Percentiles rank a stretch among this genome's conserved stretches.
Evolutionary conservation across 768 basidiomycete genomes (phyloP).

Genomic region (Mycena amicta): DNA sequence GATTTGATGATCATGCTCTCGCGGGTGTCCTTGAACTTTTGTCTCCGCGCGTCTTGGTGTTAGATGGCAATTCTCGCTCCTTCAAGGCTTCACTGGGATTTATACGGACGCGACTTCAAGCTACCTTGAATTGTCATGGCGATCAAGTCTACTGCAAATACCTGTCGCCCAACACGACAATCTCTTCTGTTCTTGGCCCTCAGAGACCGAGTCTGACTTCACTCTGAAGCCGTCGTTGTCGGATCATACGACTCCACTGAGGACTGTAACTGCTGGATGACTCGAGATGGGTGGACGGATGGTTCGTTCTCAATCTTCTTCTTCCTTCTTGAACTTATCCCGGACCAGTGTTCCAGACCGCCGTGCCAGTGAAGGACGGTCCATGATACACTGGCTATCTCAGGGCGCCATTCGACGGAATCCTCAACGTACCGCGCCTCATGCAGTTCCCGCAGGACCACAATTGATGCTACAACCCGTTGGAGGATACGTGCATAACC

Average conservation of each 20-base stretch:
- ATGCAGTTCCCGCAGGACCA: slow-evolving; percentile 45
- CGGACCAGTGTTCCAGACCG: slow-evolving; percentile 44
- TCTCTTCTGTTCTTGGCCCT: too few relatives aligned
- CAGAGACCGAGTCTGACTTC: neutral
- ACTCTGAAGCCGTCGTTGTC: neutral
- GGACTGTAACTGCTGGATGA: neutral
- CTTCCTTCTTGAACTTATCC: neutral
- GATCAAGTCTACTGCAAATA: too few relatives aligned
- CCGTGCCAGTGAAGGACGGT: slow-evolving; percentile 43
- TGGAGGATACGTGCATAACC: slow-evolving; percentile 45
- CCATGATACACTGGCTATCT: slow-evolving; percentile 53
- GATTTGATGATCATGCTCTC: too few relatives aligned
- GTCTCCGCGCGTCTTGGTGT: too few relatives aligned
- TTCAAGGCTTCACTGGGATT: too few relatives aligned
- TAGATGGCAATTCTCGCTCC: too few relatives aligned
- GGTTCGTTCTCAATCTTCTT: neutral
- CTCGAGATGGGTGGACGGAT: neutral
- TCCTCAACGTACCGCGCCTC: slow-evolving; percentile 52
- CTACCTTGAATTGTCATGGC: too few relatives aligned
- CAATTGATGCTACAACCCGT: slow-evolving; percentile 56
- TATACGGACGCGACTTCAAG: too few relatives aligned
- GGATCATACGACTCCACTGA: neutral
- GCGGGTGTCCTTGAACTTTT: too few relatives aligned
- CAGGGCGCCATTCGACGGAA: slow-evolving; percentile 55
- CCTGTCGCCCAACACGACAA: too few relatives aligned